These are phyloP conservation scores for Globisporangium camurandrum DNA, from an alignment of 352 stramenopile genomes.

Conservation along the genomic window DNA sequence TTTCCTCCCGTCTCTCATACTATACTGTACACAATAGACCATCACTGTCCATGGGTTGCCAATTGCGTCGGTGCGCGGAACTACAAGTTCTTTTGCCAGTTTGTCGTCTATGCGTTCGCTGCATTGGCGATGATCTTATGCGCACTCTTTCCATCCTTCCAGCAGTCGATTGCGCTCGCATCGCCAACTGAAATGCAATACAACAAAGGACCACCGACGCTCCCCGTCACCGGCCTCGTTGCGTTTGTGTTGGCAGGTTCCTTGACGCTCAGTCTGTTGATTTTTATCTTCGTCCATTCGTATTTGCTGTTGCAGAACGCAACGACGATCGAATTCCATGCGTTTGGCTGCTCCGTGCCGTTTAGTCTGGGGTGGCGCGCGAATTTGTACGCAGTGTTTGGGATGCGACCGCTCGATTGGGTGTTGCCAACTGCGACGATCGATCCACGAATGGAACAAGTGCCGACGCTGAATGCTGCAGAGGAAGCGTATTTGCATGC, in stretches of 20 bases:
- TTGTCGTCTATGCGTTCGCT: constrained; percentile 72
- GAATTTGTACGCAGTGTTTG: constrained; percentile 51
- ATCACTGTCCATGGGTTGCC: constrained; percentile 96
- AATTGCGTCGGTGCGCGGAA: constrained; percentile 81
- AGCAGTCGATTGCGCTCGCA: constrained; percentile 15
- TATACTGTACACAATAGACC: too few relatives aligned
- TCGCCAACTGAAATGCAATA: constrained; percentile 19
- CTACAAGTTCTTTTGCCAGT: constrained; percentile 87
- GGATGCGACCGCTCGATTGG: constrained; percentile 45
- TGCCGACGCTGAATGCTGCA: constrained; percentile 30
- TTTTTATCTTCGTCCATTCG: constrained; percentile 69
- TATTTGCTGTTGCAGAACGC: constrained; percentile 56
- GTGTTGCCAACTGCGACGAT: constrained; percentile 28
- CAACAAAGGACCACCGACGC: constrained; percentile 17
- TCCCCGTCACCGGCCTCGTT: constrained; percentile 49
- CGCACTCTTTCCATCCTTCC: constrained; percentile 47
- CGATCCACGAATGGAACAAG: too few relatives aligned
- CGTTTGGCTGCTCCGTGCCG: constrained; percentile 51
- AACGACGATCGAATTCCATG: constrained; percentile 78
- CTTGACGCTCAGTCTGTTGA: constrained; percentile 55
- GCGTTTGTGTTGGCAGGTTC: constrained; percentile 64
- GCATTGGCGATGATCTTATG: constrained; percentile 50
- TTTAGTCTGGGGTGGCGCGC: constrained; percentile 62
- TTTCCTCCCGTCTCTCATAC: too few relatives aligned
- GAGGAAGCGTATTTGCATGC: constrained; percentile 44